Evolutionary conservation across 495 filamentous ascomycete species (phyloP), one percentile per base, ranked within the genome.

Genomic region (Schizothecium vesticola): DNA sequence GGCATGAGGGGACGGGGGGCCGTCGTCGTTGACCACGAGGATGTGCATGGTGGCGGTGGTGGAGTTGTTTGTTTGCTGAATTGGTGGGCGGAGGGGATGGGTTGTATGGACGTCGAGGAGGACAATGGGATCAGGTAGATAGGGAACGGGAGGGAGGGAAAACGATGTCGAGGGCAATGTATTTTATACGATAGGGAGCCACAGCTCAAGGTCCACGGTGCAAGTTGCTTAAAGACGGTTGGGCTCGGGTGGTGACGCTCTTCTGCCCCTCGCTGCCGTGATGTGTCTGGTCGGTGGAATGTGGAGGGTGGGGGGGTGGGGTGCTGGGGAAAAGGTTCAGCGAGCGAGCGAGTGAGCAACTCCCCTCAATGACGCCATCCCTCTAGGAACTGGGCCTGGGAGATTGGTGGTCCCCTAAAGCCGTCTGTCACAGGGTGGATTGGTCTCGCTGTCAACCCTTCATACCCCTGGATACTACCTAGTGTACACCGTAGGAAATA

Each of bases 1-100:
- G 33, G 93, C 94, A 75, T 92, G 86, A 63, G 90, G 87, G 31
- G 91, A 96, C 70, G 95, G 95, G 56, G 95, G 95, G 22, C 95
- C 95, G 83, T 99, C 95, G 81, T 99, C 95, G 84, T 99, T 99
- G 64, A 80, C 80, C 21, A 84, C 69, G 74, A 77, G 75, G 68
- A 81, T 78, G 73, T 82, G 79, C 81, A 84, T 82, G 31, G 60
- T 71, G 23, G 36, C 43, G 26, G 21, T 57, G 65, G 55, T 19
- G n/a, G 8, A 3, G 63, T 11, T 3, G 11, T 9, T 22, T 13
- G 1, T 9, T 8, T 21, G 22, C 24, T 65, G 29, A 19, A 28
- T 31, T 64, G 55, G n/a, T 29, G 5, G 12, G 63, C 6, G 25
- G 13, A 43, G 33, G 26, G 12, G 21, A 55, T 10, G 22, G 63